A percentile compares a stretch with the other conserved stretches of the same genome.
These are phyloP conservation scores for Clitopilus passeckerianus DNA, from an alignment of 768 basidiomycete genomes.

Conservation along the genomic window DNA sequence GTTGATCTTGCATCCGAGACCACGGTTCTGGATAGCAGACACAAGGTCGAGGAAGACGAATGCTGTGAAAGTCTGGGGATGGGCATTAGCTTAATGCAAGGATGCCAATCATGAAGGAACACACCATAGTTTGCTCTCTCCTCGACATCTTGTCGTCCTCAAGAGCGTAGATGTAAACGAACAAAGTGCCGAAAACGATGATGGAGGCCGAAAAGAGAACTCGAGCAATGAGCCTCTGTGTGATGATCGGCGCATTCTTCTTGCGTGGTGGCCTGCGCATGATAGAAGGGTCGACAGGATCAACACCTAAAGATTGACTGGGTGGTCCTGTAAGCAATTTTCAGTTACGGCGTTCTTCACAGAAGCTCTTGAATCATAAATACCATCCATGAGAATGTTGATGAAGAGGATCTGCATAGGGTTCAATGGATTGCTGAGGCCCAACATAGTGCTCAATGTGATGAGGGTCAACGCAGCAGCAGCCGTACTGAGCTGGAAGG, in stretches of 20 bases:
- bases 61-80: constrained; percentile 82
- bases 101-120: constrained; percentile 17
- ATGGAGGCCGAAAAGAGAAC: constrained; percentile 92
- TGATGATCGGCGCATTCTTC: constrained; percentile 90
- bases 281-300: constrained; percentile 89
- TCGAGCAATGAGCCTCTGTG: constrained; percentile 60
- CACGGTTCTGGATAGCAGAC: constrained; percentile 92
- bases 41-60: constrained; percentile 97
- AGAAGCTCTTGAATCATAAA: constrained; percentile 1
- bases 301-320: constrained; percentile 93
- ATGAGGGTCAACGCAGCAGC: constrained; percentile 94
- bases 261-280: constrained; percentile 92
- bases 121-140: constrained; percentile 94
- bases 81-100: constrained; percentile 3
- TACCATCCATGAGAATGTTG: constrained; percentile 98
- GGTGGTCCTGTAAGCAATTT: constrained; percentile 63
- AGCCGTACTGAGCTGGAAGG: constrained; percentile 97
- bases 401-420: constrained; percentile 99
- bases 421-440: constrained; percentile 88
- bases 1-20: constrained; percentile 76
- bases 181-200: constrained; percentile 86
- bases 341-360: constrained; percentile 1
- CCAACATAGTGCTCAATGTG: constrained; percentile 87
- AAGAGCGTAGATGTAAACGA: constrained; percentile 79
- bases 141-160: constrained; percentile 79